Evolutionary conservation across 2,329 filamentous ascomycete species (phyloP).

Genomic region (Diaporthe longicolla): DNA sequence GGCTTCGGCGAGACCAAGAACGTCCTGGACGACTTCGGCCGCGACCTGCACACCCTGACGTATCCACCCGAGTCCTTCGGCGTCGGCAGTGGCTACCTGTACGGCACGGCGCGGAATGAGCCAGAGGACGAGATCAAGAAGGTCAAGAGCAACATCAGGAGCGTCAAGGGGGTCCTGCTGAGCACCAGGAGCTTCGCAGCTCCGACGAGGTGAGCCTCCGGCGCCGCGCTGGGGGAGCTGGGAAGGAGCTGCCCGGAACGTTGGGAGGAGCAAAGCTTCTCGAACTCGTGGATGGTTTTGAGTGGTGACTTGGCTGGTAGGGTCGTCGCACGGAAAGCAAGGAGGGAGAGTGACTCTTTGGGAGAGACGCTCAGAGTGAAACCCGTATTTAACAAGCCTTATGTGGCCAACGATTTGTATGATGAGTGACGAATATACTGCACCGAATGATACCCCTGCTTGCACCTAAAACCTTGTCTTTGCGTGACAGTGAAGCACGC

Average conservation of each 20-base stretch:
- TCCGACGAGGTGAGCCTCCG: slow-evolving; percentile 50
- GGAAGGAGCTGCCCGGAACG: neutral
- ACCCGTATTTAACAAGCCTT: neutral
- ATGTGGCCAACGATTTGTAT: slow-evolving; percentile 1
- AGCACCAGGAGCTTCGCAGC: slow-evolving; percentile 81
- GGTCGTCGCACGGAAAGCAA: neutral
- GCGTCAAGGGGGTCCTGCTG: slow-evolving; percentile 83
- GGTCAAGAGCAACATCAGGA: slow-evolving; percentile 81
- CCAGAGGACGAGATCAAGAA: slow-evolving; percentile 80
- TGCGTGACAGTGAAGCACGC: neutral
- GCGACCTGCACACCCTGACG: slow-evolving; percentile 75
- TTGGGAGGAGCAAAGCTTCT: neutral
- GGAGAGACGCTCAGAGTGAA: neutral
- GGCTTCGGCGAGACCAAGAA: slow-evolving; percentile 66
- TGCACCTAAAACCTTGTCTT: neutral
- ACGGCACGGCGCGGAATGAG: slow-evolving; percentile 62
- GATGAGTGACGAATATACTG: slow-evolving; percentile 20
- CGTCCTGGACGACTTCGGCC: slow-evolving; percentile 70
- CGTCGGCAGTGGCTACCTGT: slow-evolving; percentile 56
- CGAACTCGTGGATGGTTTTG: too few species aligned
- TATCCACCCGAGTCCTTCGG: slow-evolving; percentile 59
- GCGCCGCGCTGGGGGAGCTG: neutral
- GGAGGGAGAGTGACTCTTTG: neutral
- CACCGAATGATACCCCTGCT: slow-evolving; percentile 22
- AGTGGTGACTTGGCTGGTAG: neutral